Evolutionary conservation across 2,329 filamentous ascomycete species (phyloP).

Genomic region (Fonsecaea nubica): DNA sequence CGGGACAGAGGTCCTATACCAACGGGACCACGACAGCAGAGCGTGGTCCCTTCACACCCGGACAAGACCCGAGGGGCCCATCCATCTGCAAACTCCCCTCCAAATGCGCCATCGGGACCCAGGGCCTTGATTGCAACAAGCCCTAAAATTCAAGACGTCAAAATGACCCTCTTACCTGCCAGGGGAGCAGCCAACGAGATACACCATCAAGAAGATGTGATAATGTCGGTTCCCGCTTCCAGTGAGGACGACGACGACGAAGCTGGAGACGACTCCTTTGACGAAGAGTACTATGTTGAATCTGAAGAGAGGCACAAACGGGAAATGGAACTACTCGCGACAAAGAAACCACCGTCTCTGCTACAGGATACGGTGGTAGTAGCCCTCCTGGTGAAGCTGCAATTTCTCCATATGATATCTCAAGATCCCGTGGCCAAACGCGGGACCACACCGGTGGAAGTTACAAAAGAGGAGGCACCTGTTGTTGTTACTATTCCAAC

Average conservation of each 20-base stretch:
- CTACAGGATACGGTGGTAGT: conserved; percentile 53
- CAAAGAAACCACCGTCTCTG: conserved; percentile 51
- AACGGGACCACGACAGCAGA: conserved; percentile 31
- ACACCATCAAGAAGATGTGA: conserved; percentile 32
- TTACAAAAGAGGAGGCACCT: conserved; percentile 50
- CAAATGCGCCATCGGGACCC: conserved; percentile 28
- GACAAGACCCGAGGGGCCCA: conserved; percentile 28
- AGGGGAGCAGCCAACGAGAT: conserved; percentile 19
- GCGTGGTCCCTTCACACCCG: conserved; percentile 17
- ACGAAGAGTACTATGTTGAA: conserved; percentile 56
- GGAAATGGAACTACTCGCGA: conserved; percentile 51
- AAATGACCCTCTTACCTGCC: conserved; percentile 24
- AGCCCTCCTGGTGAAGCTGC: conserved; percentile 51
- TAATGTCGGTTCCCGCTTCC: conserved; percentile 39
- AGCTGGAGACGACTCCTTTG: conserved; percentile 49
- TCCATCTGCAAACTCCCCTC: conserved; percentile 17
- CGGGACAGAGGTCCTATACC: conserved; percentile 28
- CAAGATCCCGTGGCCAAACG: conserved; percentile 43
- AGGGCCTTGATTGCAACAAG: conserved; percentile 29
- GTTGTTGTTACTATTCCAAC: conserved; percentile 39
- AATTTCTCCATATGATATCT: conserved; percentile 52
- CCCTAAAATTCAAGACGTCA: conserved; percentile 29
- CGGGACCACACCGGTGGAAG: conserved; percentile 49
- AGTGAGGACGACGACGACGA: conserved; percentile 57
- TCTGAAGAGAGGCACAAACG: conserved; percentile 54